A percentile compares a stretch with the other conserved stretches of the same genome.
Conservation (phyloP, 805 yeast genomes). For the Peterozyma toletana region DNA sequence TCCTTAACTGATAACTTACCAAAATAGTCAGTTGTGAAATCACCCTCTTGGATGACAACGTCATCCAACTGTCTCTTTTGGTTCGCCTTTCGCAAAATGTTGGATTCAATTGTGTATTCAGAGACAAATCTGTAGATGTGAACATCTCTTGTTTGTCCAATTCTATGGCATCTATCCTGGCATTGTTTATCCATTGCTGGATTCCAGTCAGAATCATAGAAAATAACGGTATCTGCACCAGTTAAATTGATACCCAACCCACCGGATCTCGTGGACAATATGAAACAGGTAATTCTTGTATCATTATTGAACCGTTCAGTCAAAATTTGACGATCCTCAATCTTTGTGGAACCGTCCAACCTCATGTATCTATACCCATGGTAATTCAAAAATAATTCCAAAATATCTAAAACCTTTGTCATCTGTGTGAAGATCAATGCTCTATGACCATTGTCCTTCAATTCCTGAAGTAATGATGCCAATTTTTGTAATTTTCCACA, state of each 20-base stretch:
- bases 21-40: slow-evolving; percentile 94
- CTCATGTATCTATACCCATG: slow-evolving; percentile 94
- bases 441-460: slow-evolving; percentile 84
- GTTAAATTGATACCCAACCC: slow-evolving; percentile 96
- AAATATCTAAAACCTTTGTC: slow-evolving; percentile 91
- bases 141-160: slow-evolving; percentile 96
- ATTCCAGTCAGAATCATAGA: slow-evolving; percentile 98
- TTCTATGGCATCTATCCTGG: slow-evolving; percentile 98
- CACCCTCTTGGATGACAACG: slow-evolving; percentile 96
- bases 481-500: slow-evolving; percentile 93
- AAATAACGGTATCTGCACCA: slow-evolving; percentile 98
- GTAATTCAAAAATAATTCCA: slow-evolving; percentile 88
- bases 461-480: slow-evolving; percentile 65
- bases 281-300: slow-evolving; percentile 79
- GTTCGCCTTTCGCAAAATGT: slow-evolving; percentile 87
- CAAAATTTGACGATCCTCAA: slow-evolving; percentile 90
- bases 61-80: slow-evolving; percentile 91
- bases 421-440: slow-evolving; percentile 95
- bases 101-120: slow-evolving; percentile 93
- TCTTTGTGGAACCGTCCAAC: slow-evolving; percentile 94
- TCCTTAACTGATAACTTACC: slow-evolving; percentile 82
- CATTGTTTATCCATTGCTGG: slow-evolving; percentile 99
- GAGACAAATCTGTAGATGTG: slow-evolving; percentile 95
- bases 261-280: slow-evolving; percentile 93
- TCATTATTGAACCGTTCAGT: slow-evolving; percentile 92